Base-by-base conservation (phyloP, 2,329 filamentous ascomycete species). In the Aspergillus glaucus region DNA sequence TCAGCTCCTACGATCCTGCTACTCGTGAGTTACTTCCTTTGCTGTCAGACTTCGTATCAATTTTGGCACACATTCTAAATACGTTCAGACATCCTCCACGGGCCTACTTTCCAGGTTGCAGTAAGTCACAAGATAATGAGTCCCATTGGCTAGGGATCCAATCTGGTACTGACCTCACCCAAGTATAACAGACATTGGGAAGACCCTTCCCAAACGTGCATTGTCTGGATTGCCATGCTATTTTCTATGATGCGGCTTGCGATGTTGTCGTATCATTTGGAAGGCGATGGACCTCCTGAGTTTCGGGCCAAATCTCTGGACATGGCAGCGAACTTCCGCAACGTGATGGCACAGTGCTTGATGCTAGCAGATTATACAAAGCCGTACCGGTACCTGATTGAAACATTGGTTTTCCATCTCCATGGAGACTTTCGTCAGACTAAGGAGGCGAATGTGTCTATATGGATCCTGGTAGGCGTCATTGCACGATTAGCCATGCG, bases 31-130 rank as follows among this genome's bases (percentile, higher is more conserved):
- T 41, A 22, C 49, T 28, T 34, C 28, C 49, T 28, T 30, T 30
- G 28, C 42, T 30, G 26, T 43, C 26, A 30, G 12, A 37, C 10
- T 19, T 22, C 17, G 5, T 41, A 21, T 24, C 7, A 21, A 43
- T 22, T 26, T 21, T 22, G 39, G 8, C n/a, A 26, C 50, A 57
- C 47, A 57, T 8, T 15, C 5, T 3, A 8, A 40, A n/a, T 17
- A 12, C 4, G 4, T 30, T 5, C 34, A 64, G 84, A 82, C 62
- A 83, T 93, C 55, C 80, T 93, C 45, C 88, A 94, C 61, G 84
- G 84, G 0, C 91, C 90, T 9, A 91, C 88, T 0, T 96, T 96
- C 61, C 84, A 92, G 61, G 81, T 85, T 60, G 80, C 87, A 66
- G 74, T 88, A 64, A 61, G 60, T 24, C 40, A 19, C 14, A 12